Evolutionary conservation across 345 rosid species (phyloP), one percentile per base, ranked within the genome.

Genomic region (Citrus unshiu): DNA sequence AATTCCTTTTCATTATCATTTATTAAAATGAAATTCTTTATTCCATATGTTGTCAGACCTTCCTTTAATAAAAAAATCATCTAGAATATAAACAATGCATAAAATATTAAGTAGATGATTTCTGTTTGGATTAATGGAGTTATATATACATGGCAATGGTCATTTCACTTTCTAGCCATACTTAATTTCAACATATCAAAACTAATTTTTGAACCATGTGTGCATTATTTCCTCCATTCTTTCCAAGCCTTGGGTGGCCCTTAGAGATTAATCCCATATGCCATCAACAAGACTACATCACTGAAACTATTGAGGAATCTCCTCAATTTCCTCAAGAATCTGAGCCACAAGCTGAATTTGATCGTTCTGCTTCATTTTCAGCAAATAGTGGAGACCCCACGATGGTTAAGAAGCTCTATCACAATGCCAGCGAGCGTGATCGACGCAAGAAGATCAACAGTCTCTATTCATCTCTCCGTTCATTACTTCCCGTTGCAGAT

Each of bases 371-470:
- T 32, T 66, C 70, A 51, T 65, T 51, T 16, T 65, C 51, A 1
- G 61, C 27, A 59, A 73, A 62, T 62, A 60, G 77, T 13, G 74
- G 75, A 59, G 85, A 77, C 68, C 83, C 61, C 24, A 64, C 30
- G 14, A 27, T 67, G 75, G 80, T 29, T 16, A 85, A 85, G 85
- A 85, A 85, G 82, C 81, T 85, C 9, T 71, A 80, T 51, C 87
- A 85, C 78, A 85, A 85, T 59, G 85, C 87, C 6, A 82, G 81
- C 25, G 87, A 85, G 34, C 81, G 87, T 35, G 60, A 71, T 19
- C 85, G 85, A 9, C 75, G 85, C 32, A 85, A 80, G 82, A 80
- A 72, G 80, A 80, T 85, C 73, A 85, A 85, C 63, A 49, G 32
- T 27, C 56, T 85, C 64, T 85, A 80, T 29, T 82, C 82, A 39